Evolutionary conservation across 352 stramenopile species (phyloP).

Genomic region (Phytophthora citrophthora): DNA sequence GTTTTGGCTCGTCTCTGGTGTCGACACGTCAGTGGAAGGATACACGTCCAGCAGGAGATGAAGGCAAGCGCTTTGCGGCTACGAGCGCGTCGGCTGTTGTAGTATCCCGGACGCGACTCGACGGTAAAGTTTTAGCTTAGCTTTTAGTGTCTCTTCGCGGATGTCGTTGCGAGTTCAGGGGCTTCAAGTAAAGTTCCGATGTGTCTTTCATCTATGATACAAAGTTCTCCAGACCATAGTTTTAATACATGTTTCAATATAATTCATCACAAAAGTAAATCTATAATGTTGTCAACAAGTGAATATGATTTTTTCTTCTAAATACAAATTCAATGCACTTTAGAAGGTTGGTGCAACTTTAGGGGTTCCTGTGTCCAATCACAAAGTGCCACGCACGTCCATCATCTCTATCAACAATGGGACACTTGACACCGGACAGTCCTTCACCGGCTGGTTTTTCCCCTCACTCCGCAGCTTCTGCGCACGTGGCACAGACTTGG

Average conservation of each 20-base stretch:
- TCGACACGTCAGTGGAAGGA: slow-evolving; percentile 25
- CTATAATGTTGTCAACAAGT: not conserved
- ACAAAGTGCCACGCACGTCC: slow-evolving; percentile 17
- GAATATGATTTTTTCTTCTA: not conserved
- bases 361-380: slow-evolving; percentile 17
- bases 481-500: slow-evolving; percentile 20
- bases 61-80: not conserved
- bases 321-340: not conserved
- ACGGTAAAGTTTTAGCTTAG: slow-evolving; percentile 12
- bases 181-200: slow-evolving; percentile 5
- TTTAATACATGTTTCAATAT: too few relatives aligned
- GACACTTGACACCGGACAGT: slow-evolving; percentile 19
- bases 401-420: not conserved
- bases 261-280: not conserved
- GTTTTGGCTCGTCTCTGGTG: slow-evolving; percentile 27
- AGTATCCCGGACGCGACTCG: slow-evolving; percentile 29
- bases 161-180: slow-evolving; percentile 7
- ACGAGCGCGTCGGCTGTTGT: slow-evolving; percentile 12
- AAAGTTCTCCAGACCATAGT: not conserved
- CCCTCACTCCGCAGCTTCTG: slow-evolving; percentile 19
- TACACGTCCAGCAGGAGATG: slow-evolving; percentile 14
- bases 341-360: slow-evolving; percentile 4
- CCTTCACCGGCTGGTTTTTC: not conserved
- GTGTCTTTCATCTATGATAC: not conserved
- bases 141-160: slow-evolving; percentile 21